Evolutionary conservation across 345 rosid species (phyloP).

Genomic region (Clarkia xantiana): DNA sequence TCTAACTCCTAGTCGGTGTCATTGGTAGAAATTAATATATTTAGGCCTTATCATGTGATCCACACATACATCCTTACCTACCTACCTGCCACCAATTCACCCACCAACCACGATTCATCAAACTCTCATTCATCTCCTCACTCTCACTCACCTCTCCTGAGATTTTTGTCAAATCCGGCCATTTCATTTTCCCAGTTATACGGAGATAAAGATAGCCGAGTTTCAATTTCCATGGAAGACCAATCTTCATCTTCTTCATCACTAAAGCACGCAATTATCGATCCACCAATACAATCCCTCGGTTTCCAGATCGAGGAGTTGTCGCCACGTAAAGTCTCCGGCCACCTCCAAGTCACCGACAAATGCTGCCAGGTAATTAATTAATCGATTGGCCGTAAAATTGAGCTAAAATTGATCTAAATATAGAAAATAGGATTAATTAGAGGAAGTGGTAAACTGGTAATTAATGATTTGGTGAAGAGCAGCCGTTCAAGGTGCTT

Average conservation of each 20-base stretch:
- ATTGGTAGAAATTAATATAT: no score
- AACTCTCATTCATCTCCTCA: neutral
- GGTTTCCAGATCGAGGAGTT: conserved; percentile 55
- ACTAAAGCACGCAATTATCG: conserved; percentile 26
- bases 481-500: conserved; percentile 86
- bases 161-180: no score
- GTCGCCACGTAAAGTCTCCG: conserved; percentile 38
- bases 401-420: no score
- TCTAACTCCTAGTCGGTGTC: no score
- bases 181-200: neutral
- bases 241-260: conserved; percentile 8
- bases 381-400: no score
- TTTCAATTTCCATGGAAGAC: conserved; percentile 2
- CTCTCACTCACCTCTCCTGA: neutral
- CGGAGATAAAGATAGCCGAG: neutral
- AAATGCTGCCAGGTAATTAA: conserved; percentile 56
- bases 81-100: neutral
- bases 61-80: neutral
- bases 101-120: neutral
- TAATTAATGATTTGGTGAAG: neutral
- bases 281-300: conserved; percentile 22
- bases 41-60: neutral
- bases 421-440: no score
- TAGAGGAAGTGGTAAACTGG: neutral
- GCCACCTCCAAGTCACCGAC: conserved; percentile 45